Conservation (phyloP, 306 rosid species). For the Trifolium pratense region DNA sequence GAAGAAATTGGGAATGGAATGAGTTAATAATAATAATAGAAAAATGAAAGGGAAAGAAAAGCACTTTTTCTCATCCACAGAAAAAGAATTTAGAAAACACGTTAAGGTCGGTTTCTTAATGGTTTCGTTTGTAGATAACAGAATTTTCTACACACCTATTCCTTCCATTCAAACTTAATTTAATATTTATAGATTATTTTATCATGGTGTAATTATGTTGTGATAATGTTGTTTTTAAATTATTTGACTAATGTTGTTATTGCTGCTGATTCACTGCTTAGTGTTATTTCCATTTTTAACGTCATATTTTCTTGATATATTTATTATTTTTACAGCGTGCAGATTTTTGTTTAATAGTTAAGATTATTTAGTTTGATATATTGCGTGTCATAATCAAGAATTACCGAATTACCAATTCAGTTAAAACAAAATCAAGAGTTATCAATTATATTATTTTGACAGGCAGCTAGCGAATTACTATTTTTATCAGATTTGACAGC, state of each 20-base stretch:
- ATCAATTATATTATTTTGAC: no score
- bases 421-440: background rate
- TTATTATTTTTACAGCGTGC: no score
- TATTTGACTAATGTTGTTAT: no score
- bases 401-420: background rate
- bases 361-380: background rate
- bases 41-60: background rate
- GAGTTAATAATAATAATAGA: conserved; percentile 11
- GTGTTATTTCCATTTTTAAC: no score
- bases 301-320: no score
- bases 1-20: background rate
- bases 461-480: no score
- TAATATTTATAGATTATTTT: background rate
- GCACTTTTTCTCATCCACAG: background rate
- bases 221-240: no score
- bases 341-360: background rate
- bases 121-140: background rate
- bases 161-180: background rate
- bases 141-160: background rate
- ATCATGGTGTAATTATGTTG: background rate
- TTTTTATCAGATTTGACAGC: no score
- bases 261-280: no score
- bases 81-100: conserved; percentile 1
- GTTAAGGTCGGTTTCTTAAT: background rate
- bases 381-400: background rate